Evolutionary conservation across 2,329 filamentous ascomycete species (phyloP).

Genomic region (Venturia effusa): DNA sequence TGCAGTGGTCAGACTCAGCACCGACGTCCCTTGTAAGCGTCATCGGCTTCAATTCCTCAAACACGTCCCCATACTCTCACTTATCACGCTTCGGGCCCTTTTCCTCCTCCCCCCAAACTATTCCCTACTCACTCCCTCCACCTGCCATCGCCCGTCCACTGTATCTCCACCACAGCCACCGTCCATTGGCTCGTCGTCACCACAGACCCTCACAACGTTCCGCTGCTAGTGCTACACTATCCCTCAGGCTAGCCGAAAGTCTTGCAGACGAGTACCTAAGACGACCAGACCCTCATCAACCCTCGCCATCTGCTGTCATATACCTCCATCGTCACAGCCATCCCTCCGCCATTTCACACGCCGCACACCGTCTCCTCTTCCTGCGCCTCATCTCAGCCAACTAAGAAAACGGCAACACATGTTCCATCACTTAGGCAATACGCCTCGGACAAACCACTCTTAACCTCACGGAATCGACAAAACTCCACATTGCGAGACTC

Average conservation of each 20-base stretch:
- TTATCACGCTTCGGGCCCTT: no score
- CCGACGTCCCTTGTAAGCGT: neutral
- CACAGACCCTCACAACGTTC: neutral
- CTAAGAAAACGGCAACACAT: neutral
- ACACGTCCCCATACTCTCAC: neutral
- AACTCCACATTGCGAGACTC: neutral
- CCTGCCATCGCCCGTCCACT: neutral
- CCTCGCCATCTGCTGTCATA: neutral
- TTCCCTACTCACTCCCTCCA: neutral
- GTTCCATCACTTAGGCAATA: neutral
- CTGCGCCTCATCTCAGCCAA: neutral
- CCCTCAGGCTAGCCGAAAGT: neutral
- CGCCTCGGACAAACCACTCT: neutral
- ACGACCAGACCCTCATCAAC: neutral
- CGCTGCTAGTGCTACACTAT: constrained; percentile 4
- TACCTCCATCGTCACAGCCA: neutral
- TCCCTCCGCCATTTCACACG: neutral
- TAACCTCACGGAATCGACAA: neutral
- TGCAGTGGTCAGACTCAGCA: neutral
- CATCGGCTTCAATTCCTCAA: neutral
- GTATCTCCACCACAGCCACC: neutral
- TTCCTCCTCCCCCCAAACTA: neutral
- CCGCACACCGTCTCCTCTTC: neutral
- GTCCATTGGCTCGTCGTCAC: constrained; percentile 3
- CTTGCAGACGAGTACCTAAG: neutral